phyloP scores from a whole-genome alignment of 371 early-diverging fungal genomes.

The Funneliformis caledonium region DNA sequence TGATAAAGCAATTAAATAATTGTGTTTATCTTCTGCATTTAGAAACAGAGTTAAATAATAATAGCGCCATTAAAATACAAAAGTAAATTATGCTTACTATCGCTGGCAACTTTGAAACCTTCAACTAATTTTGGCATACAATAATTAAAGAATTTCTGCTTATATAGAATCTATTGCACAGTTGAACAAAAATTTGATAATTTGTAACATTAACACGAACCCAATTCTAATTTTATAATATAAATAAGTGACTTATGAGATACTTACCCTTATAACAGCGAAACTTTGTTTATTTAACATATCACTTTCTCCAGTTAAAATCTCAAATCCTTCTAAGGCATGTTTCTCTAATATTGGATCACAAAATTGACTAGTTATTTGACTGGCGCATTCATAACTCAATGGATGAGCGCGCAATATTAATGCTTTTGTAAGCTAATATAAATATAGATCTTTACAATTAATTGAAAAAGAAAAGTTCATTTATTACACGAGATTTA shows the following conservation, averaged over 20 bases:
- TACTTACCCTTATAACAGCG: constrained; percentile 65
- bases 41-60: constrained; percentile 20
- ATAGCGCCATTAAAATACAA: neutral
- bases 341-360: constrained; percentile 47
- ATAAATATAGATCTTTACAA: neutral
- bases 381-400: constrained; percentile 9
- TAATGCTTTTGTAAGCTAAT: constrained; percentile 31
- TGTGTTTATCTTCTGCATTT: constrained; percentile 57
- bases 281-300: constrained; percentile 73
- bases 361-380: constrained; percentile 16
- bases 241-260: neutral
- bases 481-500: neutral
- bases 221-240: neutral
- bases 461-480: neutral
- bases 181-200: neutral
- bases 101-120: constrained; percentile 58
- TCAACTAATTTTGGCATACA: constrained; percentile 72
- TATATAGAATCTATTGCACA: constrained; percentile 67
- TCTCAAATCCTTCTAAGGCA: constrained; percentile 70
- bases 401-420: constrained; percentile 24
- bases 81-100: constrained; percentile 44
- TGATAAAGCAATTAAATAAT: constrained; percentile 81
- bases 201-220: neutral
- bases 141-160: constrained; percentile 81
- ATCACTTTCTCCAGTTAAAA: constrained; percentile 69